These are phyloP conservation scores for Collybiopsis luxurians DNA, from an alignment of 768 basidiomycete genomes.

Conservation along the genomic window DNA sequence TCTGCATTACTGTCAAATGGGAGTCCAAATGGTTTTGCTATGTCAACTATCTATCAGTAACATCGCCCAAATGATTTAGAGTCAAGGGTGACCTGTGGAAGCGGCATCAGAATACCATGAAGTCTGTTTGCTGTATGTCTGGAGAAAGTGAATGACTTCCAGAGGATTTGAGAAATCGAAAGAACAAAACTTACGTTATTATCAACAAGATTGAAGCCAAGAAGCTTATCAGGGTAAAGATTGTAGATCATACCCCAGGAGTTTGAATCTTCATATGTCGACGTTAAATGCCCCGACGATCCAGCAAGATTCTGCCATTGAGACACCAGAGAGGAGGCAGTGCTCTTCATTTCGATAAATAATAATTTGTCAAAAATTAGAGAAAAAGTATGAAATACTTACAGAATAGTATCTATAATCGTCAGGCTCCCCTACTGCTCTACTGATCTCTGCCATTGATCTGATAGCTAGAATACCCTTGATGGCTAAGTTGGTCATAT, in stretches of 20 bases:
- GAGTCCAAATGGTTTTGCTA: constrained; percentile 1
- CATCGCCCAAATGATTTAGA: no score
- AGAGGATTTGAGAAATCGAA: no score
- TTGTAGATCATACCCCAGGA: constrained; percentile 35
- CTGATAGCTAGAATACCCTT: constrained; percentile 16
- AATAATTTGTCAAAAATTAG: no score
- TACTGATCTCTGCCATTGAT: constrained; percentile 16
- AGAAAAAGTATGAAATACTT: no score
- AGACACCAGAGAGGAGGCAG: neutral
- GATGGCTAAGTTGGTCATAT: constrained; percentile 15
- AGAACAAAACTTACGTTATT: no score
- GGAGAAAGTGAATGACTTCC: no score
- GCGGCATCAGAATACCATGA: no score
- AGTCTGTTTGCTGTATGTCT: no score
- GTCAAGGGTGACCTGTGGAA: no score
- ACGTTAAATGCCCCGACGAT: constrained; percentile 3
- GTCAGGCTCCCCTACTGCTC: neutral
- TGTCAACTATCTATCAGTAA: no score
- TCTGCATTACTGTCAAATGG: neutral
- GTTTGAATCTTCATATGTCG: constrained; percentile 8
- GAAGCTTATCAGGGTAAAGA: constrained; percentile 36
- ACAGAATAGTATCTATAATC: constrained; percentile 10
- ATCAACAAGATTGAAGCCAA: constrained; percentile 27
- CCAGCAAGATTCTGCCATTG: constrained; percentile 11
- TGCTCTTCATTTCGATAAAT: no score